Conservation (phyloP, 116 monocot genomes). For the Cymodocea nodosa region DNA sequence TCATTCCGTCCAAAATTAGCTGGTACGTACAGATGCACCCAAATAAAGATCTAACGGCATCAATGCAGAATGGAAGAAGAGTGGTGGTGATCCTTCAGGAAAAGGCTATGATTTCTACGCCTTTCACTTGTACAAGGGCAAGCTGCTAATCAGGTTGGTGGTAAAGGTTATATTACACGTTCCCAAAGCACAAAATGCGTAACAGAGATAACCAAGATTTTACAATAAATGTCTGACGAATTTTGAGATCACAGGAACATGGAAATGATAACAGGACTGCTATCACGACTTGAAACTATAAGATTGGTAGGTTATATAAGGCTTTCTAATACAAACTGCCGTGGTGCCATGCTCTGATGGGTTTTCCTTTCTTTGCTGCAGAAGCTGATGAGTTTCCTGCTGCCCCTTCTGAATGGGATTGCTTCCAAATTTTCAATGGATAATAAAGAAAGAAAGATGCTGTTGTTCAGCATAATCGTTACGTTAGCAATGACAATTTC, state of each 20-base stretch:
- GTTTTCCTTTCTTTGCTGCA: background rate
- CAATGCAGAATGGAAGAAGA: constrained; percentile 8
- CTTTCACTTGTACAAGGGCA: constrained; percentile 5
- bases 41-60: background rate
- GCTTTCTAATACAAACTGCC: background rate
- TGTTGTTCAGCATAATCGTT: background rate
- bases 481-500: background rate
- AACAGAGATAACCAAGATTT: background rate
- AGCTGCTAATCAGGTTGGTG: constrained; percentile 1
- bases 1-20: no score
- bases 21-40: background rate
- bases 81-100: background rate
- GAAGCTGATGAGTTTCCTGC: constrained; percentile 1
- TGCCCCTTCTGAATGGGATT: background rate
- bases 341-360: background rate
- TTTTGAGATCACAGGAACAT: background rate
- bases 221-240: background rate
- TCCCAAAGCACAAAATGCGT: background rate
- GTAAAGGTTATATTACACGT: background rate
- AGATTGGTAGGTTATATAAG: background rate
- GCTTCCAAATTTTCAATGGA: background rate
- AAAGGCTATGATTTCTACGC: constrained; percentile 3
- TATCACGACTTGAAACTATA: background rate
- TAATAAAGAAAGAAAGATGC: background rate
- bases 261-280: constrained; percentile 1